Conservation (phyloP, 2,329 filamentous ascomycete species). For the Fusarium hostae region DNA sequence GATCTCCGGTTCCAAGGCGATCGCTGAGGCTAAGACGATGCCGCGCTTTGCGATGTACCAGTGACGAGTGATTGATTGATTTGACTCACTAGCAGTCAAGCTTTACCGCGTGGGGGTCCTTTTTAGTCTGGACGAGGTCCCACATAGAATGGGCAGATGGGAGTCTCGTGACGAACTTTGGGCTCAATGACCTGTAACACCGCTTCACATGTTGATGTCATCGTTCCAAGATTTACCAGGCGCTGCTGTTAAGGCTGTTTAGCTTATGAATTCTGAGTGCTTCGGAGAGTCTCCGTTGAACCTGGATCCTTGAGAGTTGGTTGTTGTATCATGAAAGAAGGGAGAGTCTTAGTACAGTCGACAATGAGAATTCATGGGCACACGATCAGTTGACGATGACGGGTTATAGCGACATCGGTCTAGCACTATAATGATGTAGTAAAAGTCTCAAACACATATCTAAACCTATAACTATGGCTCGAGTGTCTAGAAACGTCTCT, state of each 20-base stretch:
- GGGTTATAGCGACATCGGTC: not conserved
- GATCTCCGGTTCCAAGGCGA: conserved; percentile 28
- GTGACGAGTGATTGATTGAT: conserved; percentile 4
- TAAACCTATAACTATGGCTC: not conserved
- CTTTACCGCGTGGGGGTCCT: conserved; percentile 36
- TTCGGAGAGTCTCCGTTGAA: not conserved
- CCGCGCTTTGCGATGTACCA: conserved; percentile 32
- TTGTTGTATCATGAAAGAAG: not conserved
- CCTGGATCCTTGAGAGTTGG: not conserved
- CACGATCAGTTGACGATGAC: not conserved
- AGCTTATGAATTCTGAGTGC: not conserved
- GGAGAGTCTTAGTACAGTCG: not conserved
- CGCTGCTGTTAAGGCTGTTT: not conserved
- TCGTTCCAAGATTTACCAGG: not conserved
- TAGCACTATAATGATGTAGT: not conserved
- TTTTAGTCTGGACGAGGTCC: conserved; percentile 16
- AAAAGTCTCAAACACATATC: not conserved
- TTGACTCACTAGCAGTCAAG: conserved; percentile 36
- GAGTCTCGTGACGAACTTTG: conserved; percentile 31
- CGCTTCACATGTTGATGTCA: not conserved
- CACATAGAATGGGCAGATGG: conserved; percentile 25
- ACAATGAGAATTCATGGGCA: not conserved
- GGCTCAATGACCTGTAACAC: conserved; percentile 1
- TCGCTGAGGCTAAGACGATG: conserved; percentile 20
- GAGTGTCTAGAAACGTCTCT: not conserved